These are phyloP conservation scores for Aspergillus brunneoviolaceus DNA, from an alignment of 2,329 filamentous ascomycete species.

Conservation along the genomic window DNA sequence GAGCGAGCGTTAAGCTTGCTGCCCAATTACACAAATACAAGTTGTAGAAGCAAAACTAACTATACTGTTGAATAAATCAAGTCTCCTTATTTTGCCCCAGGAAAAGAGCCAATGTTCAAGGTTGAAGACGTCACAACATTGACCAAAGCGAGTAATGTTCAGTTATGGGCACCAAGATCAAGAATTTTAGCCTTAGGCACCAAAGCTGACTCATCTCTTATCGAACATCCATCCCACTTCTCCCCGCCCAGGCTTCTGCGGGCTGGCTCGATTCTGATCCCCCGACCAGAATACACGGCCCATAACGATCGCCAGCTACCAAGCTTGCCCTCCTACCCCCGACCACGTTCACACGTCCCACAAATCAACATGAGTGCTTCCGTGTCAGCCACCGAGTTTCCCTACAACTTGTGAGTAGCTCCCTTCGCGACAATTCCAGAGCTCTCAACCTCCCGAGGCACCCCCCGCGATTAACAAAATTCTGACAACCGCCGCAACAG, in stretches of 20 bases:
- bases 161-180: too few relatives aligned
- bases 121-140: too few relatives aligned
- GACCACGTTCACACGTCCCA: neutral
- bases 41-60: too few relatives aligned
- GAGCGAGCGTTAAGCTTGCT: too few relatives aligned
- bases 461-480: conserved; percentile 2
- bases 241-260: neutral
- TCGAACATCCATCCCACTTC: conserved; percentile 8
- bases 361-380: conserved; percentile 22
- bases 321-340: neutral
- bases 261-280: neutral
- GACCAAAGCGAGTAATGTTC: too few relatives aligned
- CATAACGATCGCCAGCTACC: neutral
- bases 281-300: neutral
- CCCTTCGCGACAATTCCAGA: conserved; percentile 5
- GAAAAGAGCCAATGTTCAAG: too few relatives aligned
- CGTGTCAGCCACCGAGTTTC: conserved; percentile 32
- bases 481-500: conserved; percentile 46
- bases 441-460: conserved; percentile 1
- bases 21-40: too few relatives aligned
- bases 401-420: conserved; percentile 38
- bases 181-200: neutral
- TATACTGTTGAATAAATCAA: too few relatives aligned
- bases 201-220: conserved; percentile 6
- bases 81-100: too few relatives aligned